phyloP scores from a whole-genome alignment of 352 stramenopile genomes.

The Phytophthora lateralis region DNA sequence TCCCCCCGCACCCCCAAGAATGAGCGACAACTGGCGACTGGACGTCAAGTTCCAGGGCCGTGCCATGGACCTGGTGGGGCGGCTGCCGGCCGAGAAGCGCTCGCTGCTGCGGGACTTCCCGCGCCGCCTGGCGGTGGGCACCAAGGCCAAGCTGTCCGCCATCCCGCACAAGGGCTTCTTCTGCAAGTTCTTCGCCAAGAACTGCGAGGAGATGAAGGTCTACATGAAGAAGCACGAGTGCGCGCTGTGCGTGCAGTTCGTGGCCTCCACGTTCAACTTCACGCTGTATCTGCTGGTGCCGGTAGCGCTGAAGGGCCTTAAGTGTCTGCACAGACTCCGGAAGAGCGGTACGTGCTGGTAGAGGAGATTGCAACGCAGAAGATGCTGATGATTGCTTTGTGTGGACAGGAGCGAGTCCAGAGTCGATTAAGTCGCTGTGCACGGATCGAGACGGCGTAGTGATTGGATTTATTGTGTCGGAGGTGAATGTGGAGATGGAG shows the following conservation, averaged over 20 bases:
- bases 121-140: slow-evolving; percentile 72
- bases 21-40: slow-evolving; percentile 84
- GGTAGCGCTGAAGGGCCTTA: slow-evolving; percentile 62
- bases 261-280: slow-evolving; percentile 83
- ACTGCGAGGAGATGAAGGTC: slow-evolving; percentile 83
- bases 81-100: slow-evolving; percentile 82
- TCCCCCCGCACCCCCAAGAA: slow-evolving; percentile 1
- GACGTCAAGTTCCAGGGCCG: slow-evolving; percentile 87
- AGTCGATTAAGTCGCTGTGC: slow-evolving; percentile 87
- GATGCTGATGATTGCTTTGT: slow-evolving; percentile 1
- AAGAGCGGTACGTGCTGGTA: slow-evolving; percentile 62
- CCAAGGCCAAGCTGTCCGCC: slow-evolving; percentile 76
- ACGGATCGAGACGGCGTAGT: slow-evolving; percentile 83
- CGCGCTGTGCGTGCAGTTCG: slow-evolving; percentile 83
- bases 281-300: slow-evolving; percentile 85
- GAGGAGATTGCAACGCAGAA: background rate
- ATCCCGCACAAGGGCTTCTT: slow-evolving; percentile 90
- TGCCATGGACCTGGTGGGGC: slow-evolving; percentile 72
- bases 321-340: slow-evolving; percentile 80
- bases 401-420: slow-evolving; percentile 63
- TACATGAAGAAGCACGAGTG: slow-evolving; percentile 91
- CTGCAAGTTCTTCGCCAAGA: slow-evolving; percentile 89
- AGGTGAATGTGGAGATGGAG: slow-evolving; percentile 86
- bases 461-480: slow-evolving; percentile 88
- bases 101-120: slow-evolving; percentile 79